A percentile compares a stretch with the other conserved stretches of the same genome.
Evolutionary conservation across 805 yeast species (phyloP).

Genomic region (Saccharomycopsis synnaedendra): DNA sequence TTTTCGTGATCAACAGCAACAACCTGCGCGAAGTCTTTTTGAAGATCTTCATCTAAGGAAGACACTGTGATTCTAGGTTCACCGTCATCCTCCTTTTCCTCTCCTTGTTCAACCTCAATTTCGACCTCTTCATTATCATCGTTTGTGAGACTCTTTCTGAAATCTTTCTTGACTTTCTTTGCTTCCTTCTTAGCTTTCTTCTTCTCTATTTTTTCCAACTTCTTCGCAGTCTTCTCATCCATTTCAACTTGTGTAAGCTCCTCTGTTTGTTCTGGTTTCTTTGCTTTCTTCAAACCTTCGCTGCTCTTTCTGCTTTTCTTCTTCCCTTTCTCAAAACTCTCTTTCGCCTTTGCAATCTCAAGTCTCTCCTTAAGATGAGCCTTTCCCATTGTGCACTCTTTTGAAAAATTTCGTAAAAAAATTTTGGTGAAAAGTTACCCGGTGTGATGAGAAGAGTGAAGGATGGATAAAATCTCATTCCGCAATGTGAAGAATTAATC

Average conservation of each 20-base stretch:
- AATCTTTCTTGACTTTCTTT: constrained; percentile 5
- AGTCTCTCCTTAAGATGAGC: constrained; percentile 16
- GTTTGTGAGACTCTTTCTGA: constrained; percentile 16
- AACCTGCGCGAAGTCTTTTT: constrained; percentile 20
- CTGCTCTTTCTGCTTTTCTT: neutral
- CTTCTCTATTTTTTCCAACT: constrained; percentile 17
- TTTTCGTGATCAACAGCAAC: constrained; percentile 21
- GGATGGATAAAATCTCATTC: neutral
- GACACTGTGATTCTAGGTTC: constrained; percentile 18
- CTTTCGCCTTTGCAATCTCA: constrained; percentile 13
- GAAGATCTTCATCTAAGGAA: constrained; percentile 22
- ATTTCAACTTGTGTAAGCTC: neutral
- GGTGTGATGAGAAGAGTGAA: neutral
- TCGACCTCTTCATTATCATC: constrained; percentile 20
- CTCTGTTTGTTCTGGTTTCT: neutral
- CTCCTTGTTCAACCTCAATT: constrained; percentile 14
- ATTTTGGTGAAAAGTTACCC: neutral
- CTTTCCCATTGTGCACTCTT: constrained; percentile 12
- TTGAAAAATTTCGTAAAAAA: neutral
- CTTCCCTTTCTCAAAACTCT: constrained; percentile 1
- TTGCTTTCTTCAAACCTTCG: neutral
- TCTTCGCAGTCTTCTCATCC: constrained; percentile 13
- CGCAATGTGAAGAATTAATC: neutral
- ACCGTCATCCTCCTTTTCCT: constrained; percentile 17
- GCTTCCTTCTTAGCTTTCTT: constrained; percentile 18